These are phyloP conservation scores for Thuidium tamariscinum DNA, from an alignment of 225 moss, liverwort and hornwort genomes.

Conservation along the genomic window DNA sequence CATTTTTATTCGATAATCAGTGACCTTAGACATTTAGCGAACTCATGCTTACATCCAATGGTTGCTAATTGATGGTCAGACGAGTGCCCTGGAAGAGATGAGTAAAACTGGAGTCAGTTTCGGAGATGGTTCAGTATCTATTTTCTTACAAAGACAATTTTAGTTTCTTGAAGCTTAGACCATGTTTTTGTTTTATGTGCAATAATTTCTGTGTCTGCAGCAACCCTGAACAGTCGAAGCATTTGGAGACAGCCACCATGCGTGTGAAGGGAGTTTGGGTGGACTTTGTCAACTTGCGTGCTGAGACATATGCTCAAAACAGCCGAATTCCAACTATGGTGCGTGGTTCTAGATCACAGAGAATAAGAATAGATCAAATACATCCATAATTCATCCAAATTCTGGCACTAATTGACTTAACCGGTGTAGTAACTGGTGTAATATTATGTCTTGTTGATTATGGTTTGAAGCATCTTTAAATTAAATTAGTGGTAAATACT, in stretches of 20 bases:
- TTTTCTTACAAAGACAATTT: background rate
- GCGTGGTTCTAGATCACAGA: background rate
- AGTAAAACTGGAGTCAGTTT: background rate
- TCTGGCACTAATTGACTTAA: background rate
- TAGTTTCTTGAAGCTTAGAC: background rate
- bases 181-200: background rate
- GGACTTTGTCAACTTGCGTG: slow-evolving; percentile 86
- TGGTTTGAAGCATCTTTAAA: background rate
- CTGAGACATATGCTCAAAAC: slow-evolving; percentile 64
- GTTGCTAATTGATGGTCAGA: background rate
- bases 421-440: background rate
- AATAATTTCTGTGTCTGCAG: slow-evolving; percentile 16
- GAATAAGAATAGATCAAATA: background rate
- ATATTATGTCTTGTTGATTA: too few species aligned
- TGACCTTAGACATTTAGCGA: background rate
- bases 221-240: slow-evolving; percentile 94
- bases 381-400: background rate
- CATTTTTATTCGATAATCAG: background rate
- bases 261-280: slow-evolving; percentile 63
- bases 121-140: background rate
- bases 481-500: background rate
- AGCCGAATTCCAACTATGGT: slow-evolving; percentile 90
- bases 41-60: background rate
- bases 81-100: background rate
- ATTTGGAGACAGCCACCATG: slow-evolving; percentile 93